Base-by-base conservation (phyloP, 495 filamentous ascomycete genomes). In the Lentithecium fluviatile region DNA sequence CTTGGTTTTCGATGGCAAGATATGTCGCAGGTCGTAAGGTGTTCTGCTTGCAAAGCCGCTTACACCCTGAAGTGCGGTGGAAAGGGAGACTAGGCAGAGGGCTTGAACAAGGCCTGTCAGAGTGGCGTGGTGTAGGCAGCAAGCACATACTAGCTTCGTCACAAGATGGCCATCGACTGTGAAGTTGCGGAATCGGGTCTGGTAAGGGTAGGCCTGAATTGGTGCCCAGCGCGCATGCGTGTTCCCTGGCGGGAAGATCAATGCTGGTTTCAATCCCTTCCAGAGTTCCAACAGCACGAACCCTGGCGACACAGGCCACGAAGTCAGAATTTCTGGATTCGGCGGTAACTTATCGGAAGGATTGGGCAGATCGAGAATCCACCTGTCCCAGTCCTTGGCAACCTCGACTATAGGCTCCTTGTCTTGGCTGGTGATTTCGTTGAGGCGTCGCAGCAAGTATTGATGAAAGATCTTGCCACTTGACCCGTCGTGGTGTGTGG, bases 401-500 rank as follows among this genome's bases (percentile, higher is more conserved):
- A 24, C 17, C 10, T 51, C 32, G 29, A n/a, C n/a, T n/a, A 53
- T 34, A 4, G 34, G 48, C 12, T 47, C 42, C 20, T 46, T 43
- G 17, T 54, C 13, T 19, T 52, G 37, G 37, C 12, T 3, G 45
- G 24, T 15, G 23, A 26, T 32, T 23, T 58, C 25, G 38, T 58
- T 58, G 4, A 64, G 38, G 19, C 37, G 5, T 23, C 46, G 53
- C 19, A 63, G 53, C 29, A 63, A 29, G 15, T 52, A 7, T 32
- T 20, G 36, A 32, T 64, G 53, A 32, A 64, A 58, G n/a, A 64
- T 52, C 26, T 58, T 57, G 34, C 36, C 60, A 26, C 60, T 53
- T 47, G 42, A 38, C 19, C 60, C 60, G 25, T 64, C 60, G 47
- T 58, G 52, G 47, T 64, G 60, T 6, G 48, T 64, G 60, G 47